These are phyloP conservation scores for Solanum chacoense DNA, from an alignment of 305 asterid species.

Conservation along the genomic window DNA sequence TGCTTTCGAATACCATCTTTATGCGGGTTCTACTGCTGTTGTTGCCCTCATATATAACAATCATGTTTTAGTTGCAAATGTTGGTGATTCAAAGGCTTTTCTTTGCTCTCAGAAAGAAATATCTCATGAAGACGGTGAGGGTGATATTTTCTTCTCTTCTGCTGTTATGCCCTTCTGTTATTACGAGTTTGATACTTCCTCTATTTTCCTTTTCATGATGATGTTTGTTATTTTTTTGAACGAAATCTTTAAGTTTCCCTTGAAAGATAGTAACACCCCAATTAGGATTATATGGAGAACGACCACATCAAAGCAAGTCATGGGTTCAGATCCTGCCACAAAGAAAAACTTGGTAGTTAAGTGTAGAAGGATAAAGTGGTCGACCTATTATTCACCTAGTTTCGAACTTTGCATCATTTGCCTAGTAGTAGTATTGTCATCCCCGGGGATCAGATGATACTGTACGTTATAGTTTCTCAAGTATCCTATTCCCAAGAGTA, in stretches of 20 bases:
- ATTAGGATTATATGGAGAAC: background rate
- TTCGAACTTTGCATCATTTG: too few species aligned
- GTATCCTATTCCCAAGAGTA: background rate
- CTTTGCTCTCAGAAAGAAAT: background rate
- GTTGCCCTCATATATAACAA: background rate
- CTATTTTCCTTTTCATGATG: background rate
- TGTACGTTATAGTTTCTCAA: background rate
- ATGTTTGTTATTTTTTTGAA: background rate
- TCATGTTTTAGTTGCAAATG: background rate
- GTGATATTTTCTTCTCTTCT: background rate
- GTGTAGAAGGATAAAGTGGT: too few species aligned
- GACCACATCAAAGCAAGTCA: background rate
- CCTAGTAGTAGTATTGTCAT: background rate
- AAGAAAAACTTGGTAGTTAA: background rate
- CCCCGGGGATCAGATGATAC: background rate
- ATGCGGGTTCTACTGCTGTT: background rate
- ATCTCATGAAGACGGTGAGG: background rate
- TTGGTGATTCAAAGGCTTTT: background rate
- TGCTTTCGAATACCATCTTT: background rate
- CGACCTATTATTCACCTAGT: too few species aligned
- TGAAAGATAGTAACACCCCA: background rate
- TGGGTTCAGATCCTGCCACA: background rate
- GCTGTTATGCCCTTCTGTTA: background rate
- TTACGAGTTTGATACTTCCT: background rate
- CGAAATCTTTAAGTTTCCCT: background rate